These are phyloP conservation scores for Xylogone sp. DNA, from an alignment of 2,329 filamentous ascomycete genomes.

Conservation along the genomic window DNA sequence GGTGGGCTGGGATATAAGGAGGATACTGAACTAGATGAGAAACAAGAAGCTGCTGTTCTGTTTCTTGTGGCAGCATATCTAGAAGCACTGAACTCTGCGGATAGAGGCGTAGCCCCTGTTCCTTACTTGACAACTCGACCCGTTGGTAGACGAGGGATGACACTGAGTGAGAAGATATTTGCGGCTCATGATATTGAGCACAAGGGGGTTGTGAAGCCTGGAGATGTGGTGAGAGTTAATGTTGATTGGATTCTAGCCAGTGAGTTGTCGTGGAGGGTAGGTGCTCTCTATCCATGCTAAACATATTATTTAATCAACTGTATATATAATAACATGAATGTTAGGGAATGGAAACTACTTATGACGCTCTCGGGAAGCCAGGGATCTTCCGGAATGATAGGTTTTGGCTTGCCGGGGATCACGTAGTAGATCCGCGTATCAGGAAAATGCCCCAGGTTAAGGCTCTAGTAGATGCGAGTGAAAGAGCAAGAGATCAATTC, in stretches of 20 bases:
- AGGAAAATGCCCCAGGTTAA: slow-evolving; percentile 32
- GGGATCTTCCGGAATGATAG: slow-evolving; percentile 46
- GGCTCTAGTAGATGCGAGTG: slow-evolving; percentile 32
- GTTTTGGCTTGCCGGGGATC: slow-evolving; percentile 47
- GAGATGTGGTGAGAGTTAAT: slow-evolving; percentile 36
- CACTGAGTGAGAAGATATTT: slow-evolving; percentile 41
- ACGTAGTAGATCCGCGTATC: slow-evolving; percentile 42
- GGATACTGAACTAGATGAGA: slow-evolving; percentile 5
- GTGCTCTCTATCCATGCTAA: slow-evolving; percentile 14
- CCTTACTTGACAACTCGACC: neutral
- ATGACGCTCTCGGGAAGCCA: slow-evolving; percentile 34
- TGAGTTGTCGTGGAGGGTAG: slow-evolving; percentile 35
- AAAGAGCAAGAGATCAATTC: slow-evolving; percentile 34
- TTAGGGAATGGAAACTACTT: slow-evolving; percentile 37
- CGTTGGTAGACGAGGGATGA: slow-evolving; percentile 31
- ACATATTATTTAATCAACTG: neutral
- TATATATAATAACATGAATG: neutral
- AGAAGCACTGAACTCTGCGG: slow-evolving; percentile 4
- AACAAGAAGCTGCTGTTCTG: slow-evolving; percentile 17
- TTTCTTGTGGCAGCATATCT: slow-evolving; percentile 24
- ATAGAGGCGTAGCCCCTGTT: neutral
- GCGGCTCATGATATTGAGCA: slow-evolving; percentile 36
- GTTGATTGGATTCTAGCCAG: slow-evolving; percentile 44
- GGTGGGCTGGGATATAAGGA: slow-evolving; percentile 22
- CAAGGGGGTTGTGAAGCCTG: slow-evolving; percentile 31